These are phyloP conservation scores for Aspergillus aculeatus DNA, from an alignment of 2,329 filamentous ascomycete genomes.

Conservation along the genomic window DNA sequence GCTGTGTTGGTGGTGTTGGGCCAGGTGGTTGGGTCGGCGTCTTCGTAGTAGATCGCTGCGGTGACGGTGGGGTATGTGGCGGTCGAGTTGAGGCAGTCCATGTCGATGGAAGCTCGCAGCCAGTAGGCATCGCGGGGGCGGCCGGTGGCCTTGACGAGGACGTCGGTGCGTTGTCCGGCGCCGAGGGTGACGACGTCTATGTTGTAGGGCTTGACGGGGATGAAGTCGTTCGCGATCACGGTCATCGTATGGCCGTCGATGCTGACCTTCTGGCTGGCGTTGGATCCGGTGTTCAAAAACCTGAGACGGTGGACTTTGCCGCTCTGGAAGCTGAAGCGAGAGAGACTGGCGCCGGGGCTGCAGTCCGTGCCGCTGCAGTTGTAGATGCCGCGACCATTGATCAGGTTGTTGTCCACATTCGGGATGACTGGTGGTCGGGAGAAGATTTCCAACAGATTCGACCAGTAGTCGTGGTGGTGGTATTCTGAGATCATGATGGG, in stretches of 20 bases:
- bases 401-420: background rate
- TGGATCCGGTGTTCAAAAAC: constrained; percentile 44
- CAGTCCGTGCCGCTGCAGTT: background rate
- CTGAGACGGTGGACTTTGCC: constrained; percentile 35
- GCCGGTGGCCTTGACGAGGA: background rate
- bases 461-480: constrained; percentile 9
- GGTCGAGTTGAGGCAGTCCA: constrained; percentile 4
- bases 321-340: background rate
- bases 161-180: constrained; percentile 50
- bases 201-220: constrained; percentile 61
- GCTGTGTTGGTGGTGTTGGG: background rate
- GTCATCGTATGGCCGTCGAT: constrained; percentile 63
- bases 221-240: constrained; percentile 65
- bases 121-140: background rate
- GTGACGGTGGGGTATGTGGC: background rate
- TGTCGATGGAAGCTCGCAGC: constrained; percentile 4
- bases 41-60: background rate
- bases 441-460: background rate
- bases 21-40: background rate
- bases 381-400: background rate
- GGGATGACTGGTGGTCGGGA: background rate
- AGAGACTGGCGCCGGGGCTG: background rate
- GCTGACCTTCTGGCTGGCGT: constrained; percentile 30
- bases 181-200: constrained; percentile 61
- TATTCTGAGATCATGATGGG: constrained; percentile 31